Evolutionary conservation across 2,329 filamentous ascomycete genomes (phyloP), one percentile per base, ranked within the genome.

Genomic region (Penicillium sp.): DNA sequence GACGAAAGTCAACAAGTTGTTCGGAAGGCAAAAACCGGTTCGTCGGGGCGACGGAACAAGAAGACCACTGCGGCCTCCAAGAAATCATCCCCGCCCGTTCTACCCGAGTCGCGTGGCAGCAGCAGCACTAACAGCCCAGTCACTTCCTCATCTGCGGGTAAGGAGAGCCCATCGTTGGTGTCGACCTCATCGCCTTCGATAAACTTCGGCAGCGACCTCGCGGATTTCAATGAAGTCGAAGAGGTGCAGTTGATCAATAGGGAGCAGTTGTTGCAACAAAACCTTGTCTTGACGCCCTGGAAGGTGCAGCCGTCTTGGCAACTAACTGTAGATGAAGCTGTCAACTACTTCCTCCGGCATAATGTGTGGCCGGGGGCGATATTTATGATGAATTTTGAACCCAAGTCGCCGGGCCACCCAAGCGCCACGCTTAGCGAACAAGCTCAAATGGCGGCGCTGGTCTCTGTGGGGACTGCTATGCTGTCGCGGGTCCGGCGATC

Each of bases 1-100:
- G 86, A 90, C 76, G 86, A 90, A 75, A 89, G 85, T 68, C 84
- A 80, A 67, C 85, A 88, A 68, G 86, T 89, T 50, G 84, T 86
- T 29, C 82, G 82, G 64, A 88, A 86, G 70, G 29, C 83, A 80
- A 60, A 54, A 79, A 82, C 81, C 79, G 60, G 76, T 67, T 69
- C 67, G 26, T 75, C 75, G 26, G 30, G 64, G 63, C 49, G 71
- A 70, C 48, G 62, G 66, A 41, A 63, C 59, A 67, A 68, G 30
- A 44, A 58, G 19, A 44, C 35, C 15, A 17, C 52, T 21, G 47
- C 47, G 5, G 56, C 35, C 19, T 23, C 63, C 26, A 64, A 56
- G 41, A 66, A 61, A 44, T 19, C 61, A 7, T 35, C 57, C n/a
- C 59, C 31, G 35, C 26, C 26, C 26, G 5, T 26, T 49, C 46